Percentiles rank a stretch among this genome's conserved stretches.
Conservation (phyloP, 805 yeast genomes). For the Metschnikowia koreensis region DNA sequence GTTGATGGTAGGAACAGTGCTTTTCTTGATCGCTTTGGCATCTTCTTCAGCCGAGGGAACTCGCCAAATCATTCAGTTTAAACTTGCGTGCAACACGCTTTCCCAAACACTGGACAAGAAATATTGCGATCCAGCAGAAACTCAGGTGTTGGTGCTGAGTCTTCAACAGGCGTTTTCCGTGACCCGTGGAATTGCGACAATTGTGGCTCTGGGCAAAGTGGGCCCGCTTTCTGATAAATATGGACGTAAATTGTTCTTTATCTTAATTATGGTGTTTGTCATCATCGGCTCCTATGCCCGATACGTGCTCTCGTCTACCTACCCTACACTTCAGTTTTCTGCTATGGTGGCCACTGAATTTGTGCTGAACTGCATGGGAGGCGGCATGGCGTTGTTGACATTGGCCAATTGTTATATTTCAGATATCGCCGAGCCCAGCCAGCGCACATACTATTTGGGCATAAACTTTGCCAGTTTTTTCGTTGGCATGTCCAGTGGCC, state of each 20-base stretch:
- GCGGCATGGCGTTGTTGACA: constrained; percentile 52
- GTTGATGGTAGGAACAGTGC: constrained; percentile 41
- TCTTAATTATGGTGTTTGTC: constrained; percentile 18
- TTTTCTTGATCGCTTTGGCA: constrained; percentile 46
- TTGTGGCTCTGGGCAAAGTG: constrained; percentile 54
- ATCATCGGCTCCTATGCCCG: constrained; percentile 23
- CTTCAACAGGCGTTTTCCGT: constrained; percentile 47
- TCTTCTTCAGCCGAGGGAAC: constrained; percentile 36
- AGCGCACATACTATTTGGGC: constrained; percentile 59
- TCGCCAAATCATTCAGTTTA: constrained; percentile 36
- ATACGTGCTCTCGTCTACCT: constrained; percentile 28
- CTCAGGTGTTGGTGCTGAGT: constrained; percentile 44
- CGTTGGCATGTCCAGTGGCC: constrained; percentile 64
- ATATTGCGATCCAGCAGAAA: constrained; percentile 31
- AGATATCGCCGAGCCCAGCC: constrained; percentile 65
- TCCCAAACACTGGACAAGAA: constrained; percentile 10
- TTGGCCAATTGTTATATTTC: constrained; percentile 67
- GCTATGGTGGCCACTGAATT: constrained; percentile 44
- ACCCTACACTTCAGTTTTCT: constrained; percentile 28
- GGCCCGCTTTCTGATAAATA: constrained; percentile 37
- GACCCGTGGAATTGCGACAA: constrained; percentile 42
- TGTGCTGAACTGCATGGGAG: constrained; percentile 60
- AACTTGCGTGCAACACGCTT: constrained; percentile 30
- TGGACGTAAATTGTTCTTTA: constrained; percentile 34
- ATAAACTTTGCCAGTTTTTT: constrained; percentile 56